Base-by-base conservation (phyloP, 495 filamentous ascomycete species). In the Cudoniella acicularis region DNA sequence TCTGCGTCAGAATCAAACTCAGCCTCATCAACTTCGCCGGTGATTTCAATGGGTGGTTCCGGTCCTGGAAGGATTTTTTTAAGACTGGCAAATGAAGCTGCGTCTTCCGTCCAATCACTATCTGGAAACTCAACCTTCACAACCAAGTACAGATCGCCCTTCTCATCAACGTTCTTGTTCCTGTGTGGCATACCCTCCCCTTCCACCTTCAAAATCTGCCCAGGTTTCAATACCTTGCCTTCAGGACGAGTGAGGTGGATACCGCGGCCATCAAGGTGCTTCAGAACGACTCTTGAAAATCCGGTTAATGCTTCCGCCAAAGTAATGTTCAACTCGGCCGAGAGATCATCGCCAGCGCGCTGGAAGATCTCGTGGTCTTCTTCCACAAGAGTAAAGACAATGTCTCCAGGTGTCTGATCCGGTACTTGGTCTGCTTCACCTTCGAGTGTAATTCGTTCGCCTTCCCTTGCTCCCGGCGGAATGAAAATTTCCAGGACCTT, bases 401-500 rank as follows among this genome's bases (percentile, higher is more conserved):
- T 91, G 66, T 97, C 90, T 49, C 94, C 94, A 3, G 92, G 95
- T 36, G 90, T 90, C 70, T 91, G 87, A 65, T 91, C 91, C 1
- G 94, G 95, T 17, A 87, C 78, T 69, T 98, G 94, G 65, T 98
- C 94, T 9, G 95, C 94, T 75, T 98, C 95, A 49, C 94, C 93
- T 70, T 94, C 87, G 22, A 98, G 75, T 11, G 95, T 84, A 62
- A 98, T 96, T 52, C 83, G 83, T 57, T 98, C 94, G 56, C 93
- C 93, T 70, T 94, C 84, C 77, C 83, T 84, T 36, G 92, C 87
- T 46, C 94, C 94, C 41, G 87, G 87, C 26, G 94, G 91, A 57
- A 98, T 96, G 74, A 97, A 98, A 40, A 98, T 84, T 73, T 98
- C 95, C 46, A 98, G 74, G 11, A 94, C 87, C 76, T 98, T 98